These are phyloP conservation scores for Bolboschoenoplectus hybrid DNA, from an alignment of 202 grass and related monocot species.

Conservation along the genomic window DNA sequence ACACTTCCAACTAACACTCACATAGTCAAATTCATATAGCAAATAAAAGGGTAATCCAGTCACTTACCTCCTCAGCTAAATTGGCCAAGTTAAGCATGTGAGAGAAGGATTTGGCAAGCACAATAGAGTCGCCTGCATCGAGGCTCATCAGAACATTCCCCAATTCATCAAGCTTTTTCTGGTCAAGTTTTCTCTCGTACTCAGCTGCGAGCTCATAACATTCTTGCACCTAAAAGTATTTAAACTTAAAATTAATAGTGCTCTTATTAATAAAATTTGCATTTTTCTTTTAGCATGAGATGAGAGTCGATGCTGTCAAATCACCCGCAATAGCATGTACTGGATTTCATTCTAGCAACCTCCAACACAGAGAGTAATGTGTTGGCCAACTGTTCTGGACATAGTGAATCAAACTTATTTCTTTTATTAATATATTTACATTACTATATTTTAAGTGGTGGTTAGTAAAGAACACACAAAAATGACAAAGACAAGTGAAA, in stretches of 20 bases:
- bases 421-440: neutral
- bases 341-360: neutral
- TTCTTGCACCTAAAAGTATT: constrained; percentile 79
- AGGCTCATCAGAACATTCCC: constrained; percentile 81
- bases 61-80: constrained; percentile 82
- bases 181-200: constrained; percentile 69
- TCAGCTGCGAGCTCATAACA: constrained; percentile 90
- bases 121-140: constrained; percentile 81
- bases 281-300: neutral
- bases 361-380: neutral
- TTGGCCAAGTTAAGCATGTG: constrained; percentile 99
- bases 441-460: neutral
- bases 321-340: neutral
- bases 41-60: constrained; percentile 15
- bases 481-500: neutral
- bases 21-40: neutral
- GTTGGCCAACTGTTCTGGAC: neutral
- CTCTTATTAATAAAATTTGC: neutral
- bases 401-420: neutral
- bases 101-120: constrained; percentile 80
- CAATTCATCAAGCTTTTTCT: constrained; percentile 79
- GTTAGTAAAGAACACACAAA: neutral
- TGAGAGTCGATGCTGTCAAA: neutral
- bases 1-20: neutral
- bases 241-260: constrained; percentile 6